These are phyloP conservation scores for Candida gigantensis DNA, from an alignment of 1,139 yeast species.

Conservation along the genomic window DNA sequence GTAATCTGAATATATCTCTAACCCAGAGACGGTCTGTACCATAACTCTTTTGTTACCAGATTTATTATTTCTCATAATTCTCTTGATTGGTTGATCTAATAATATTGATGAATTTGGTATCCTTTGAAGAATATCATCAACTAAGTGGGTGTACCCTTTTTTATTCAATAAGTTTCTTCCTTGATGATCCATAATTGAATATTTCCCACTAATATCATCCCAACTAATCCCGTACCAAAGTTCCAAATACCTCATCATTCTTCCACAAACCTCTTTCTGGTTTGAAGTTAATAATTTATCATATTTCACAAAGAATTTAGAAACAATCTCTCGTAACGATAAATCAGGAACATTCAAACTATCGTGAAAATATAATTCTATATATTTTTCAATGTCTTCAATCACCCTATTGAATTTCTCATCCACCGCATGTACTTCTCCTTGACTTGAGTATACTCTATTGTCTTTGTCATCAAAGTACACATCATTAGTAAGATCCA, in stretches of 20 bases:
- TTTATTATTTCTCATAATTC: conserved; percentile 32
- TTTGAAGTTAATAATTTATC: conserved; percentile 48
- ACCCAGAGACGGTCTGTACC: conserved; percentile 23
- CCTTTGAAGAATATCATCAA: conserved; percentile 42
- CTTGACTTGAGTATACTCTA: conserved; percentile 43
- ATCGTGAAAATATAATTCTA: conserved; percentile 52
- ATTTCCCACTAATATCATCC: conserved; percentile 66
- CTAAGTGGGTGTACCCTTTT: conserved; percentile 56
- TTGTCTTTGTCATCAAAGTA: conserved; percentile 56
- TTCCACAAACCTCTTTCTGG: conserved; percentile 54
- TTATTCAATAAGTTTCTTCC: conserved; percentile 74
- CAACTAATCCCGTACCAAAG: conserved; percentile 79
- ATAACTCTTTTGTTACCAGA: conserved; percentile 15
- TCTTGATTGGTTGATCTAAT: conserved; percentile 48
- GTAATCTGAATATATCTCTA: conserved; percentile 42
- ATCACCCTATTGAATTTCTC: conserved; percentile 40
- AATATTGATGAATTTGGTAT: conserved; percentile 44
- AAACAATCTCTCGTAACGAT: conserved; percentile 49
- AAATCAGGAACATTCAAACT: conserved; percentile 47
- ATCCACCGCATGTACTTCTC: conserved; percentile 27
- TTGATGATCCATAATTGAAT: conserved; percentile 62
- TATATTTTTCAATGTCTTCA: conserved; percentile 61
- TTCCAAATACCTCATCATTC: conserved; percentile 59
- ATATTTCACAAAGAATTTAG: conserved; percentile 47
- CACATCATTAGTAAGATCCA: conserved; percentile 31